phyloP scores from a whole-genome alignment of 176 grass and related monocot species.

The Carex myosuroides region DNA sequence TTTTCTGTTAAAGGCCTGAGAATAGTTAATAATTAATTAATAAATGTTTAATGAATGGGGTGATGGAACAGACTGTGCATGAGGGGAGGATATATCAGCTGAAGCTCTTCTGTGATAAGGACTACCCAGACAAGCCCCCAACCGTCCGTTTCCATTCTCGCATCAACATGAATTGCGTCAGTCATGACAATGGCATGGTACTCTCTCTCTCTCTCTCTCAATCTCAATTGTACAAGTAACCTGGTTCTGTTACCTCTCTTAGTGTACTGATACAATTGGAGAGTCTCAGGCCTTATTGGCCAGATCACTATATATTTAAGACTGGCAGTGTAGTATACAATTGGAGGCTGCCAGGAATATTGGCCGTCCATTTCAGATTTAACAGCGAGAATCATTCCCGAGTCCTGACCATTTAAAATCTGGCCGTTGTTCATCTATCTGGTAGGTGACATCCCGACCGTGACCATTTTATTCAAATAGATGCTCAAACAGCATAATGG shows the following conservation, averaged over 20 bases:
- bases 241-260: not conserved
- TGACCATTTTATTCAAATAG: not conserved
- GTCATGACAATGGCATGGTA: conserved; percentile 26
- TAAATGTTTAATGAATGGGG: not conserved
- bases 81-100: conserved; percentile 31
- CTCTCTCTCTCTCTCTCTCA: not conserved
- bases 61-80: conserved; percentile 25
- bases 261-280: too few relatives aligned
- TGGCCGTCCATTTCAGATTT: not conserved
- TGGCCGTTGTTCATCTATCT: not conserved
- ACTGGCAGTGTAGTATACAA: not conserved
- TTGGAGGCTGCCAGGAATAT: not conserved
- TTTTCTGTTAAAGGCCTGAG: not conserved
- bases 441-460: not conserved
- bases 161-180: conserved; percentile 29
- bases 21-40: not conserved
- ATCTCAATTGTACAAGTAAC: not conserved
- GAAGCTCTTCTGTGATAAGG: conserved; percentile 41
- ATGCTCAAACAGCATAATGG: not conserved
- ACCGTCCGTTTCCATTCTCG: conserved; percentile 31
- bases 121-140: conserved; percentile 33
- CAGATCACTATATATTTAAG: not conserved
- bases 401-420: not conserved
- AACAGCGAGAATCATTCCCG: not conserved
- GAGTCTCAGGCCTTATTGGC: too few relatives aligned